Percentiles rank a stretch among this genome's conserved stretches.
Evolutionary conservation across 495 filamentous ascomycete genomes (phyloP).

Genomic region (Aspergillus ostianus): DNA sequence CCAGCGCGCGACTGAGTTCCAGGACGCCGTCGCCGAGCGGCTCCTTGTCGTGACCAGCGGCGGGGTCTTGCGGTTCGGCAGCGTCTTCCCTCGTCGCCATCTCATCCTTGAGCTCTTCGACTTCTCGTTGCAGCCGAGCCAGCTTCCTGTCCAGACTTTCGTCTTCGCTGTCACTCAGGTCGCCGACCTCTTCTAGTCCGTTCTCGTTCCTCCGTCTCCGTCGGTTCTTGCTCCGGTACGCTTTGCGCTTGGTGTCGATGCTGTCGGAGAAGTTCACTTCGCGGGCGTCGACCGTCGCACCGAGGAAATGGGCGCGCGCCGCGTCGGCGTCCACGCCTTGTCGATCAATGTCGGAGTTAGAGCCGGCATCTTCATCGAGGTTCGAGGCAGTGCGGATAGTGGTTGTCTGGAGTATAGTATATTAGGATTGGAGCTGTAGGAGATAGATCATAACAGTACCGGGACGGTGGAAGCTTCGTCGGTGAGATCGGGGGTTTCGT

Average conservation of each 20-base stretch:
- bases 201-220: conserved; percentile 59
- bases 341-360: conserved; percentile 66
- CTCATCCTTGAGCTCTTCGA: conserved; percentile 73
- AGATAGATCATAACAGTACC: conserved; percentile 36
- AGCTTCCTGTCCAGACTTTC: conserved; percentile 74
- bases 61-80: conserved; percentile 22
- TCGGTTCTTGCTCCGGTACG: conserved; percentile 71
- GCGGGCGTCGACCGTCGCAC: conserved; percentile 68
- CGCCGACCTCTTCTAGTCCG: conserved; percentile 55
- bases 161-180: conserved; percentile 67
- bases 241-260: conserved; percentile 71
- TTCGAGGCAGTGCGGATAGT: conserved; percentile 65
- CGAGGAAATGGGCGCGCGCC: conserved; percentile 76
- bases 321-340: conserved; percentile 69
- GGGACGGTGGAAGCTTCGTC: conserved; percentile 84
- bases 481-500: conserved; percentile 88
- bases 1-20: conserved; percentile 64
- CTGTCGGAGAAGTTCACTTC: conserved; percentile 82
- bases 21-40: conserved; percentile 47
- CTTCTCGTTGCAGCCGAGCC: conserved; percentile 72
- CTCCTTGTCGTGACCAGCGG: conserved; percentile 25
- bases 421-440: conserved; percentile 3
- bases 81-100: conserved; percentile 35
- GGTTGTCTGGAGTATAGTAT: conserved; percentile 47
- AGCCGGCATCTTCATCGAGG: conserved; percentile 52